A percentile compares a stretch with the other conserved stretches of the same genome.
These are phyloP conservation scores for Pestalotiopsis sp. DNA, from an alignment of 2,329 filamentous ascomycete genomes.

Conservation along the genomic window DNA sequence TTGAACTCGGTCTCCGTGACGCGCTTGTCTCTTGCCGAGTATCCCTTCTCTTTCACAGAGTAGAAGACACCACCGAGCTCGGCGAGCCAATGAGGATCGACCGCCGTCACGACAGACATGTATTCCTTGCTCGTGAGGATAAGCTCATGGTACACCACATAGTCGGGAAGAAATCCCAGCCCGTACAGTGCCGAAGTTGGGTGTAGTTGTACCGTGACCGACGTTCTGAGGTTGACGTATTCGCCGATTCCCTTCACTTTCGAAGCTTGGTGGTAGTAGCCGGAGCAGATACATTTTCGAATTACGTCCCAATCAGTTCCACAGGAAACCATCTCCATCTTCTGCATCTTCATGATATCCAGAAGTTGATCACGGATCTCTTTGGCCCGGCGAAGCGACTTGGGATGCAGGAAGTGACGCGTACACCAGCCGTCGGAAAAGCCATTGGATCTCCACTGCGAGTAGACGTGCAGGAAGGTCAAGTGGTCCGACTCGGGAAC, in stretches of 20 bases:
- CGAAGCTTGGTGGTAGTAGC: slow-evolving; percentile 97
- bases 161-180: slow-evolving; percentile 90
- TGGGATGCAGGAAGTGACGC: slow-evolving; percentile 93
- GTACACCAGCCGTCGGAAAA: slow-evolving; percentile 90
- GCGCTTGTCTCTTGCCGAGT: slow-evolving; percentile 81
- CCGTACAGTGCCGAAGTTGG: slow-evolving; percentile 94
- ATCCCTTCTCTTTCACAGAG: slow-evolving; percentile 96
- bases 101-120: slow-evolving; percentile 94
- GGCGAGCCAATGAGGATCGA: slow-evolving; percentile 96
- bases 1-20: slow-evolving; percentile 93
- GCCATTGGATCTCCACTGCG: slow-evolving; percentile 91
- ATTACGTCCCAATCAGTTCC: slow-evolving; percentile 98
- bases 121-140: slow-evolving; percentile 97
- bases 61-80: slow-evolving; percentile 98
- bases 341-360: slow-evolving; percentile 93
- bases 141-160: slow-evolving; percentile 96
- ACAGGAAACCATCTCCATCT: slow-evolving; percentile 84
- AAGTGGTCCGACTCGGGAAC: slow-evolving; percentile 97
- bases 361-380: slow-evolving; percentile 92
- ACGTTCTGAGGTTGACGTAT: slow-evolving; percentile 94
- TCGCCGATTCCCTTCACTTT: slow-evolving; percentile 96
- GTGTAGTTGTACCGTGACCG: slow-evolving; percentile 91
- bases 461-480: slow-evolving; percentile 93
- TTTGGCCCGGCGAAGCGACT: slow-evolving; percentile 85
- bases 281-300: slow-evolving; percentile 93